These are phyloP conservation scores for Phoma herbarum DNA, from an alignment of 2,329 filamentous ascomycete genomes.

Conservation along the genomic window DNA sequence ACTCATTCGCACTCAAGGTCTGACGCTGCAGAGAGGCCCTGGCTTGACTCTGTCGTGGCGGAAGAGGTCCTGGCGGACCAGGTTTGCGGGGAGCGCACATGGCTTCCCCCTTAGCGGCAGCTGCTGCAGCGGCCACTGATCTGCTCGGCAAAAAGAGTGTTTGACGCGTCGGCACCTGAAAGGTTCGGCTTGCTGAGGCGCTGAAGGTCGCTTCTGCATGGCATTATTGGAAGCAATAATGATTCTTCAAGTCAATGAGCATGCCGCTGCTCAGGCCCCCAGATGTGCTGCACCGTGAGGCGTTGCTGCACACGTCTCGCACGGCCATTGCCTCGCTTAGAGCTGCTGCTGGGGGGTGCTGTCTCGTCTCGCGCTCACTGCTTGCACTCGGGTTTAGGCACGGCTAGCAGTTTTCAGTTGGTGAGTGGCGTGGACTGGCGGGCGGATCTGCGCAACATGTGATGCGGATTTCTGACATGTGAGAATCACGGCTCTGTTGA, in stretches of 20 bases:
- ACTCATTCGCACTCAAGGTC: too few species aligned
- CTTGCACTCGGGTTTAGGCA: slow-evolving; percentile 4
- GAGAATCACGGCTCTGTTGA: slow-evolving; percentile 31
- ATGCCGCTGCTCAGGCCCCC: too few species aligned
- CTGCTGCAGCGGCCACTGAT: too few species aligned
- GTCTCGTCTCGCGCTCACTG: too few species aligned
- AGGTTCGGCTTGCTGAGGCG: too few species aligned
- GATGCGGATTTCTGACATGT: slow-evolving; percentile 34
- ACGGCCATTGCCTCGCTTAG: neutral
- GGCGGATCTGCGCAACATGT: slow-evolving; percentile 28
- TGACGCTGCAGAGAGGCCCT: too few species aligned
- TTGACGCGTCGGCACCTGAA: slow-evolving; percentile 1
- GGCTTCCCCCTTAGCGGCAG: neutral
- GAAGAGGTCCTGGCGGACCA: neutral
- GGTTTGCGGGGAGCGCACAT: slow-evolving; percentile 20
- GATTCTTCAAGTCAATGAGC: too few species aligned
- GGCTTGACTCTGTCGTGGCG: too few species aligned
- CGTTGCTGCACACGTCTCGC: neutral
- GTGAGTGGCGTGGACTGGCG: slow-evolving; percentile 27
- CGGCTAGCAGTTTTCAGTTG: slow-evolving; percentile 21
- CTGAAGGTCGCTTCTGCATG: too few species aligned
- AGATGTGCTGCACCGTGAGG: neutral
- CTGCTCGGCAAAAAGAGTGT: neutral
- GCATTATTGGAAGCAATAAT: too few species aligned
- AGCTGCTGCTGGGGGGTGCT: too few species aligned